phyloP scores from a whole-genome alignment of 2,329 filamentous ascomycete genomes.

The Metarhizium anisopliae region DNA sequence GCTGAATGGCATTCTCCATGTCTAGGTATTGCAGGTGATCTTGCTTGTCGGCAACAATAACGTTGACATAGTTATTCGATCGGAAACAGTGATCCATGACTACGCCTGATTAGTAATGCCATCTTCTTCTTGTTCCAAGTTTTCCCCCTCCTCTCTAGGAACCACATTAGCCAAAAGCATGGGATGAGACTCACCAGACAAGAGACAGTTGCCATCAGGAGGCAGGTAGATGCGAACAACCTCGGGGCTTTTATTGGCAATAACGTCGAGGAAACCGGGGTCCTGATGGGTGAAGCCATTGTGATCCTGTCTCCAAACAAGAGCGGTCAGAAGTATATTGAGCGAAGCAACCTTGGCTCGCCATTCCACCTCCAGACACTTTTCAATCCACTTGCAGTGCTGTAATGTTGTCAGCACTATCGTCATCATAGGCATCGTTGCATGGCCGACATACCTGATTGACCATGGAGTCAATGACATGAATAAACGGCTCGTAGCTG shows the following conservation, averaged over 20 bases:
- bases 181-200: conserved; percentile 37
- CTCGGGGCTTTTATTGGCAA: conserved; percentile 72
- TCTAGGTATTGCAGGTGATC: conserved; percentile 67
- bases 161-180: not conserved
- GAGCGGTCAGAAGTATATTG: conserved; percentile 70
- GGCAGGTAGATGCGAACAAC: conserved; percentile 75
- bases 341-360: conserved; percentile 63
- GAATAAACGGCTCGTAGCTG: conserved; percentile 76
- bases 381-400: conserved; percentile 81
- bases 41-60: conserved; percentile 73
- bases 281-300: conserved; percentile 80
- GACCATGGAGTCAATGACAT: conserved; percentile 79
- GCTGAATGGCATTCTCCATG: conserved; percentile 63
- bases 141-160: not conserved
- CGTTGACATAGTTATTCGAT: conserved; percentile 71
- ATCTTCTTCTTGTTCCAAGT: too few species aligned
- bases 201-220: conserved; percentile 69
- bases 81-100: conserved; percentile 67
- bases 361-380: conserved; percentile 73
- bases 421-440: not conserved
- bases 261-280: conserved; percentile 69
- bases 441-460: conserved; percentile 45
- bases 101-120: conserved; percentile 11
- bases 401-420: conserved; percentile 15
- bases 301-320: conserved; percentile 76